Evolutionary conservation across 2,329 filamentous ascomycete species (phyloP).

Genomic region (Mycosphaerelloides madeirae): DNA sequence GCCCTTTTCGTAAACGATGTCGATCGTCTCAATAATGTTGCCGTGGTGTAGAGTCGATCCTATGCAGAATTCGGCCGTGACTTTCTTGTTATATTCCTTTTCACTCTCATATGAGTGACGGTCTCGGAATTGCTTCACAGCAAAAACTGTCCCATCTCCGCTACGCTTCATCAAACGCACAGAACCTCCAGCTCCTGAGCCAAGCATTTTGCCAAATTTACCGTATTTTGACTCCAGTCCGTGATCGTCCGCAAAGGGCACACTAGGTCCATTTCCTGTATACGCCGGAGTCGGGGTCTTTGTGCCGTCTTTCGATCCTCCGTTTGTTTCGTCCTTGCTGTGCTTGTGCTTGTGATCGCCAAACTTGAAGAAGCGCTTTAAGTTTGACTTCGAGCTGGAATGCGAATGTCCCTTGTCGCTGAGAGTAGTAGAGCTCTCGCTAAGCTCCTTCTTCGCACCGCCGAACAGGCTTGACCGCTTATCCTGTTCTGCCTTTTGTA

Average conservation of each 20-base stretch:
- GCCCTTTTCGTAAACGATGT: slow-evolving; percentile 89
- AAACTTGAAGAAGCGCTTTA: slow-evolving; percentile 89
- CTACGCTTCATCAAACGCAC: slow-evolving; percentile 91
- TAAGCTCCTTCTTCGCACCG: slow-evolving; percentile 50
- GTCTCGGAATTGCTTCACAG: slow-evolving; percentile 93
- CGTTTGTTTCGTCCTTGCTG: slow-evolving; percentile 45
- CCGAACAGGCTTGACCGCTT: slow-evolving; percentile 54
- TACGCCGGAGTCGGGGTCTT: slow-evolving; percentile 21
- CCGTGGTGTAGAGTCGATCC: slow-evolving; percentile 95
- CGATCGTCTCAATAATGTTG: slow-evolving; percentile 96
- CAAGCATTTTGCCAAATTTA: slow-evolving; percentile 89
- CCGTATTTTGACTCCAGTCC: slow-evolving; percentile 87
- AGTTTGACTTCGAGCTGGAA: slow-evolving; percentile 77
- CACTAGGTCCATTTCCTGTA: slow-evolving; percentile 38
- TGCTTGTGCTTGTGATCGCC: slow-evolving; percentile 61
- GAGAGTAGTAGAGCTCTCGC: slow-evolving; percentile 36
- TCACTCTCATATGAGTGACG: slow-evolving; percentile 90
- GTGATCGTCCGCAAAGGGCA: slow-evolving; percentile 93
- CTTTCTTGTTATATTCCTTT: slow-evolving; percentile 94
- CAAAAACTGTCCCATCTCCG: slow-evolving; percentile 89
- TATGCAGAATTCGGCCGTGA: slow-evolving; percentile 97
- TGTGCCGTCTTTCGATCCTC: slow-evolving; percentile 21
- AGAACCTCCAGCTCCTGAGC: slow-evolving; percentile 89
- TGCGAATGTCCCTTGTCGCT: slow-evolving; percentile 36
- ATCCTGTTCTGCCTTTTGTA: slow-evolving; percentile 31